Base-by-base conservation (phyloP, 768 basidiomycete genomes). In the Pisolithus tinctorius region DNA sequence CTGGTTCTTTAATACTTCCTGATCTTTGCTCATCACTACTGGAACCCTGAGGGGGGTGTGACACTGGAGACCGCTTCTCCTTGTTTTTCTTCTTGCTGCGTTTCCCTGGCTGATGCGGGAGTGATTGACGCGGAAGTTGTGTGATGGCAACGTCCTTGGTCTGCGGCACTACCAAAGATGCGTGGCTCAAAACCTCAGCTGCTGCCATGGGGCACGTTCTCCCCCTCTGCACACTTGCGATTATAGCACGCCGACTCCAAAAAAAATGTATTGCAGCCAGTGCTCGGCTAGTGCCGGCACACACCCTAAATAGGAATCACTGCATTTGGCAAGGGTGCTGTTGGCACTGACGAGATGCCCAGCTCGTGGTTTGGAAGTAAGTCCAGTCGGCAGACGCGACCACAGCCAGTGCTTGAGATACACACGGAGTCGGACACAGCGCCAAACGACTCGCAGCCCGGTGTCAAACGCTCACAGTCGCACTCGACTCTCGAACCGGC, bases 21-120 rank as follows among this genome's bases (percentile, higher is more conserved):
- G 50, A 48, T n/a, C 26, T 49, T 39, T 55, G 42, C 30, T 48
- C 54, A 31, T 42, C 42, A 25, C 45, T 36, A 16, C 25, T 50
- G 6, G 52, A 57, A 54, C 60, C 64, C 50, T 55, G 50, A 27
- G 55, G 59, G 52, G 55, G 31, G 40, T 48, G 55, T 47, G 49
- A 53, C 58, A 50, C 17, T 45, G 34, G 51, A 43, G 69, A 69
- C 59, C 71, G 75, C 60, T 76, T 66, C 52, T 63, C 75, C 66
- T 81, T 80, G 55, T 66, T 71, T 60, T 80, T 78, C 55, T 71
- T 75, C 53, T 74, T 57, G 55, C 64, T 60, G 29, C 55, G 57
- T 48, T 56, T 57, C 55, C 60, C 63, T 17, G 53, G 55, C 58
- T 63, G 53, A 51, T 55, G 55, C 14, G 47, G 25, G 20, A 60